Evolutionary conservation across 2,329 filamentous ascomycete species (phyloP), one percentile per base, ranked within the genome.

Genomic region (Pleomassaria siparia): DNA sequence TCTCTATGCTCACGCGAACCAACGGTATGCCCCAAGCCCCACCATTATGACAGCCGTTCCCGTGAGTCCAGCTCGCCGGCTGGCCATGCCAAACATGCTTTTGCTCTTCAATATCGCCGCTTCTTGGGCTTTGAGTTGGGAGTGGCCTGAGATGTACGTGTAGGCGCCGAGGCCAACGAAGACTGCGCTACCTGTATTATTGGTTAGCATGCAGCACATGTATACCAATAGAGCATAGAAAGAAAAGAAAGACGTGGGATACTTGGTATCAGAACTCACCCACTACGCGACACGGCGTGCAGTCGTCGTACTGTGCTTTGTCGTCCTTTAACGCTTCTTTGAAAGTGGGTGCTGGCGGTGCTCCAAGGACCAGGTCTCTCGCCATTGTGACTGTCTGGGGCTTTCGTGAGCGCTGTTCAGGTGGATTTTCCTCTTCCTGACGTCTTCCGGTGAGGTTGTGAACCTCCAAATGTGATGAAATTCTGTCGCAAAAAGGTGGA

Each of bases 271-370:
- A 20, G 29, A 11, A 43, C 57, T 22, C 73, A 89, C 88, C 88
- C 44, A 89, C 77, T 24, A 90, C 70, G 62, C 81, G 82, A 74
- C 88, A 94, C 26, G 85, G 76, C 32, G 83, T 74, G 69, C 88
- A 92, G 71, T 92, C 80, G 54, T 88, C 67, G 47, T 66, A 70
- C 36, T 67, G 51, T n/a, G 62, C 58, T 24, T 53, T 61, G 53
- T 68, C 64, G 11, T 64, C 55, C 51, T 64, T 63, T 32, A 67
- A 49, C 12, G 64, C 63, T 37, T 65, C 55, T 24, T 63, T 56
- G 46, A 67, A 56, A 4, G 64, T 62, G 2, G 66, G 64, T 2
- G 54, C 35, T 5, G 54, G 35, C 11, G 45, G 43, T 9, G 46
- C 2, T 1, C 28, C 22, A n/a, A 44, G 6, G 25, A 42, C 24